Percentiles rank a stretch among this genome's conserved stretches.
These are phyloP conservation scores for Blumeriella jaapii DNA, from an alignment of 2,329 filamentous ascomycete species.

Conservation along the genomic window DNA sequence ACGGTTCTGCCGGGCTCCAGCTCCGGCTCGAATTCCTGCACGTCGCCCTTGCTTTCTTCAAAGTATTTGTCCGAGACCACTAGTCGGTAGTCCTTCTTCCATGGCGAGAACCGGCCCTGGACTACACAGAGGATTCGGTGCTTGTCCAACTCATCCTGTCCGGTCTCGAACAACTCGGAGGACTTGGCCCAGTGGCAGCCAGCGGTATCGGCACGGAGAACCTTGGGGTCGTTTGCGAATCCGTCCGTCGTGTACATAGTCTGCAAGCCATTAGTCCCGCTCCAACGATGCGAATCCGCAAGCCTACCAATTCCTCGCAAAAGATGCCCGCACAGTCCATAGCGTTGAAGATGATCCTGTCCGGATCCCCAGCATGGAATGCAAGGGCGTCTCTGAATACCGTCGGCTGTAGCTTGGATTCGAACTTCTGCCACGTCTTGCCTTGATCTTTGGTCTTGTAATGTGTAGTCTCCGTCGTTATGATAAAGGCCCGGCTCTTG, in stretches of 20 bases:
- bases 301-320: slow-evolving; percentile 44
- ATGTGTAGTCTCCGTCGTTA: slow-evolving; percentile 59
- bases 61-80: slow-evolving; percentile 80
- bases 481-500: slow-evolving; percentile 64
- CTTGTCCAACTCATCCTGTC: slow-evolving; percentile 51
- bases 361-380: slow-evolving; percentile 75
- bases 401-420: slow-evolving; percentile 46
- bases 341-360: slow-evolving; percentile 77
- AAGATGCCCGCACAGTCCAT: slow-evolving; percentile 54
- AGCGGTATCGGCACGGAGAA: slow-evolving; percentile 55
- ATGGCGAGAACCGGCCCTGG: slow-evolving; percentile 57
- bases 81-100: slow-evolving; percentile 64
- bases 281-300: background rate
- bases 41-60: slow-evolving; percentile 35
- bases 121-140: slow-evolving; percentile 73
- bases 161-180: slow-evolving; percentile 60
- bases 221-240: slow-evolving; percentile 57
- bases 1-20: slow-evolving; percentile 65
- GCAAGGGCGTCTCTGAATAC: slow-evolving; percentile 45
- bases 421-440: slow-evolving; percentile 68
- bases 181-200: slow-evolving; percentile 85
- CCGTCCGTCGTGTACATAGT: slow-evolving; percentile 72
- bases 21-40: slow-evolving; percentile 61
- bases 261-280: slow-evolving; percentile 13
- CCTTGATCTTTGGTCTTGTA: slow-evolving; percentile 78